Evolutionary conservation across 2,329 filamentous ascomycete species (phyloP), one percentile per base, ranked within the genome.

Genomic region (Nemania sp.): DNA sequence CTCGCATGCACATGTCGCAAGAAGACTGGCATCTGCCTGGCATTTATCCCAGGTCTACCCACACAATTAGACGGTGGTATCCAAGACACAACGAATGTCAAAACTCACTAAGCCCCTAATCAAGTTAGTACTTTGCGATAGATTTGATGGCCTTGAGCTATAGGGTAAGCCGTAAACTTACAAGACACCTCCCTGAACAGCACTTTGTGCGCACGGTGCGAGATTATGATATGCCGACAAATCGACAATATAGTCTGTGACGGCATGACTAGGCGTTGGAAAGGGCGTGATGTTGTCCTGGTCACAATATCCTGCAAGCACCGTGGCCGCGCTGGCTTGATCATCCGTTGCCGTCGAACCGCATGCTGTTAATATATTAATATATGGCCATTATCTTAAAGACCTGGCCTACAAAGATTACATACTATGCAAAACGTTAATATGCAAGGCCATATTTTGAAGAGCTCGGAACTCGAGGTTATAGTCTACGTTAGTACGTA

Each of bases 1-100:
- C 51, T 74, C 76, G 74, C 86, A 88, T 26, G 83, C 84, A 66
- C 86, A 88, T 1, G 84, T 82, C 1, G 85, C 85, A 24, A 85
- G 79, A 32, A 81, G 74, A 29, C 77, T 79, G 10, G 81, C 79
- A 1, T 80, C 79, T 24, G 76, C 66, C 13, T 82, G 82, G 55
- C 84, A 85, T 6, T 76, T 62, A 24, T 73, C 72, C 35, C 73
- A 70, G 32, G 77, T 79, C 78, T 80, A 72, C 72, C n/a, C 32
- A n/a, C 35, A 53, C 15, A 43, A 38, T 71, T 62, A 71, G 53
- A 59, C 63, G 66, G n/a, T 38, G 49, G 18, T 6, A 11, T 26
- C 15, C 15, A 18, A 29, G 2, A 18, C 13, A 27, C 32, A 38
- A 51, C 27, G 15, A 22, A 35, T 24, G 22, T 56, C 26, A 24